Conservation (phyloP, 345 rosid species). For the Eucalyptus globulus region DNA sequence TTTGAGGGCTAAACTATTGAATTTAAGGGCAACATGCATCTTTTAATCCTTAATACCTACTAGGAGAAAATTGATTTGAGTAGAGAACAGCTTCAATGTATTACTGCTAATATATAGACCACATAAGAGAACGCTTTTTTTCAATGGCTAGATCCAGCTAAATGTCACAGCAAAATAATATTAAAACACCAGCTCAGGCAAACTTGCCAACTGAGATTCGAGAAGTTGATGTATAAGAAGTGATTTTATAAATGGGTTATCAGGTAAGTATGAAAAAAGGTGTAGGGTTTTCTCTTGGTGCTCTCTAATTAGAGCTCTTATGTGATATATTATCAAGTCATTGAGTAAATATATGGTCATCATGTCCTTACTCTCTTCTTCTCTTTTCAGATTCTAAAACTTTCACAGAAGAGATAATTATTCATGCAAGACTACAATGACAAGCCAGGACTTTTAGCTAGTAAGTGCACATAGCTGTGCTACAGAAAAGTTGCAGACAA, state of each 20-base stretch:
- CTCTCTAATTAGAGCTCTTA: background rate
- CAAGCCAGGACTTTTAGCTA: background rate
- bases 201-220: background rate
- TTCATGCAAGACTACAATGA: background rate
- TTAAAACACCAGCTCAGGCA: background rate
- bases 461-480: background rate
- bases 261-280: background rate
- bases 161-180: background rate
- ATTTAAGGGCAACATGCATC: background rate
- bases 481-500: background rate
- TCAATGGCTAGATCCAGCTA: background rate
- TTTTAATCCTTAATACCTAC: background rate
- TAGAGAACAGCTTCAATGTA: background rate
- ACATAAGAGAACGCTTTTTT: background rate
- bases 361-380: background rate
- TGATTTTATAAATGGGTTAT: background rate
- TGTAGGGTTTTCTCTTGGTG: background rate
- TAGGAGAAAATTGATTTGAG: background rate
- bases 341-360: background rate
- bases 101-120: background rate
- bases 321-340: background rate
- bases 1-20: background rate
- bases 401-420: background rate
- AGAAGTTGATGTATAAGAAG: background rate
- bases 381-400: background rate